Base-by-base conservation (phyloP, 2,329 filamentous ascomycete species). In the Hymenoscyphus fructigenus region DNA sequence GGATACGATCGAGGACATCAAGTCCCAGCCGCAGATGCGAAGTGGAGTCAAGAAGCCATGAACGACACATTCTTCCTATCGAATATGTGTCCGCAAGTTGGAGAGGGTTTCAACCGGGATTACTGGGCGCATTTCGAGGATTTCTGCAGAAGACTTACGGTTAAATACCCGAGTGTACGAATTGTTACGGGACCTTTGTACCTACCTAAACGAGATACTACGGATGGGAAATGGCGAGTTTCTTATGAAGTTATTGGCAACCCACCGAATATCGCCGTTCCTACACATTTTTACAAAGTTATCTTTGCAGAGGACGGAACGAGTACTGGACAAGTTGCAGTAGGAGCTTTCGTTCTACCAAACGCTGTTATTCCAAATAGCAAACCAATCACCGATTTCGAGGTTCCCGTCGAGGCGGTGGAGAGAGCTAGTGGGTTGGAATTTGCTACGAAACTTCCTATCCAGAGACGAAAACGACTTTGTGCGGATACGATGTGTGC, bases 81-180 rank as follows among this genome's bases (percentile, higher is more conserved):
- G 76, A 99, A 99, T 81, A 99, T 99, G 93, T 97, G 93, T 76
- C 95, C 95, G 36, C 95, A 99, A 80, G 95, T 99, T 34, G 95
- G 95, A 70, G 92, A 97, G 76, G 95, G 95, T 65, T 99, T 99
- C 84, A 99, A 99, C 81, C 86, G 95, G 60, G 95, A 99, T 81
- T 99, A 99, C 85, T 99, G 95, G 95, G 91, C 95, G 44, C 95
- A 99, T 78, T 93, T 99, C 71, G 95, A 99, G 80, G 94, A 97
- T 75, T 99, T 98, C 75, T 97, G 94, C 80, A 87, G 95, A 10
- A 83, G 92, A 20, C 82, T 99, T 69, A 94, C 93, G 0, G 80
- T 82, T 57, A 84, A 82, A 62, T 99, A 97, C 76, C 93, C 94
- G 0, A 91, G 86, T 53, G 94, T 99, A 29, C 85, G 95, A 67